Base-by-base conservation (phyloP, 2,329 filamentous ascomycete species). In the Whalleya microplaca region DNA sequence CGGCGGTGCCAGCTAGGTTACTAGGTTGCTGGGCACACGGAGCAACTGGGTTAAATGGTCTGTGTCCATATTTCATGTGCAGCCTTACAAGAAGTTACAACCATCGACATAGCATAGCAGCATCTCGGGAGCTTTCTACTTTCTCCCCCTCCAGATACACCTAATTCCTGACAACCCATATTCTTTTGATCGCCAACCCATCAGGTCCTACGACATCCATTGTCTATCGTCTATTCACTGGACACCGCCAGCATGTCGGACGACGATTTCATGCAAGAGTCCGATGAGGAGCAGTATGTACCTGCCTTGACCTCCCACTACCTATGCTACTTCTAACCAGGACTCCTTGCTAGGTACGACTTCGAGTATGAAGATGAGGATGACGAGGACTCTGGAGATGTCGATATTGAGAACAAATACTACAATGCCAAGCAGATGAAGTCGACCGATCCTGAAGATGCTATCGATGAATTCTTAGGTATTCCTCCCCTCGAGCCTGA, bases 391-490 rank as follows among this genome's bases (percentile, higher is more conserved):
- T 86, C 84, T 29, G 92, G 88, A 55, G 92, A 97, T 72, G 90
- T 97, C 67, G 92, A 94, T 65, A 96, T 98, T 73, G 95, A 99
- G 74, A 99, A 99, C 80, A 97, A 96, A 78, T 99, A 99, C 80
- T 99, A 98, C 83, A 98, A 97, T 76, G 95, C 95, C 43, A 99
- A 99, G 77, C 94, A 98, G 78, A 87, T 96, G 72, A 99, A 98
- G 80, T 81, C 82, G 43, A 88, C 88, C 61, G 92, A 93, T 55
- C 92, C 94, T 0, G 86, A 95, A 69, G 92, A 92, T 66, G 95
- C 95, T 1, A 90, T 99, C 53, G 86, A 88, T 37, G 94, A 98
- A 73, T 99, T 99, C 69, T 78, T 98, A n/a, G 90, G 86, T 29
- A 89, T 99, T 61, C 92, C 92, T 4, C 80, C 84, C 14, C 75